These are phyloP conservation scores for Periglandula ipomoeae DNA, from an alignment of 2,329 filamentous ascomycete species.

Conservation along the genomic window DNA sequence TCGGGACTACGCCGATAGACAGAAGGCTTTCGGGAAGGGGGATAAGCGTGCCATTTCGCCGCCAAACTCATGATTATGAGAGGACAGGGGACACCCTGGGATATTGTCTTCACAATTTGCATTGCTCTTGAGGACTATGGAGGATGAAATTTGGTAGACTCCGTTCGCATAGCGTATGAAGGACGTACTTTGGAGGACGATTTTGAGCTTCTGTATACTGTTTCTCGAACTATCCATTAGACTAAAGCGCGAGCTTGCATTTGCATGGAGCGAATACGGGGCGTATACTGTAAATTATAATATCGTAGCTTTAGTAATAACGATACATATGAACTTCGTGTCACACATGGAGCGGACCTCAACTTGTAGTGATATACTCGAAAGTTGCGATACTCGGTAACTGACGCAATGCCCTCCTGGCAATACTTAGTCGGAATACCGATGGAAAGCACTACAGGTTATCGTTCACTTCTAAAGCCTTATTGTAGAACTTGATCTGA, in stretches of 20 bases:
- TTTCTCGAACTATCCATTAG: neutral
- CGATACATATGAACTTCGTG: neutral
- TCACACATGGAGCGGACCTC: too few relatives aligned
- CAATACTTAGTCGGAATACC: too few relatives aligned
- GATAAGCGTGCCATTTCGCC: constrained; percentile 14
- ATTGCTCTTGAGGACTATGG: neutral
- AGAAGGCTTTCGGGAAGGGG: constrained; percentile 47
- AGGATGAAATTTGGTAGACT: neutral
- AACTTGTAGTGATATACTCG: too few relatives aligned
- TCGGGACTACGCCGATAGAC: constrained; percentile 61
- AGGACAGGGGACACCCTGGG: too few relatives aligned
- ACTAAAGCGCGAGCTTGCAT: neutral
- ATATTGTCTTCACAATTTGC: too few relatives aligned
- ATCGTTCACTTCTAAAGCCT: too few relatives aligned
- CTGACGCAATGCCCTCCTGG: too few relatives aligned
- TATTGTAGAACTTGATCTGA: too few relatives aligned
- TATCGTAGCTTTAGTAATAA: neutral
- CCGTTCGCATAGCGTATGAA: neutral
- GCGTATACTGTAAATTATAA: neutral
- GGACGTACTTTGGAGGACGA: neutral
- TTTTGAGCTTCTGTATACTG: neutral
- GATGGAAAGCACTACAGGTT: too few relatives aligned
- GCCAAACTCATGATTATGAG: constrained; percentile 8
- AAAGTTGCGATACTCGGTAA: too few relatives aligned
- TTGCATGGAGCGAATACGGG: neutral